Conservation (phyloP, 1,284 basidiomycete species). For the Stygiomarasmius scandens region DNA sequence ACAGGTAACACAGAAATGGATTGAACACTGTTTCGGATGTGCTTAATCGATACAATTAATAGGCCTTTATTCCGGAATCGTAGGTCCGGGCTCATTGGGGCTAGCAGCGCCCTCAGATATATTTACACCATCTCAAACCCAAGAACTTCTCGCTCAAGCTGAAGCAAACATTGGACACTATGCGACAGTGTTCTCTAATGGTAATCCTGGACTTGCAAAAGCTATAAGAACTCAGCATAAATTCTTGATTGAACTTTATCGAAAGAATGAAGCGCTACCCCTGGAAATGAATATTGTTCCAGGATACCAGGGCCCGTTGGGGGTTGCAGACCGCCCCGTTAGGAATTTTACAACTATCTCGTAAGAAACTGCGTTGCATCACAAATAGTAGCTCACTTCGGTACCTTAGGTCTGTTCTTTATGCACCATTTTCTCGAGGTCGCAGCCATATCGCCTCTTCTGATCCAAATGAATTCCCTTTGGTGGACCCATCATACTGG, state of each 20-base stretch:
- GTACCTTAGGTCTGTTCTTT: background rate
- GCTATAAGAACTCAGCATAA: conserved; percentile 32
- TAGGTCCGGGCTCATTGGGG: conserved; percentile 21
- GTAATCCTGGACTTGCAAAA: conserved; percentile 28
- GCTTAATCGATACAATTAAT: background rate
- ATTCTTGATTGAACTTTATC: conserved; percentile 26
- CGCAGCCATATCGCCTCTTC: conserved; percentile 33
- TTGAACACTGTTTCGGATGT: background rate
- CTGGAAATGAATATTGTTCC: conserved; percentile 20
- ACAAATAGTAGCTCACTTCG: too few species aligned
- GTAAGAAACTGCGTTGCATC: conserved; percentile 29
- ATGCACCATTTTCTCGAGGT: conserved; percentile 32
- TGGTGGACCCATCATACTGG: conserved; percentile 31
- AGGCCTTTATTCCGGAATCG: background rate
- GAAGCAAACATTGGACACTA: conserved; percentile 23
- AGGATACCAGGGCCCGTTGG: conserved; percentile 31
- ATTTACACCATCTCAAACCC: conserved; percentile 20
- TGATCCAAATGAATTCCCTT: conserved; percentile 19
- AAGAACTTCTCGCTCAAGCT: conserved; percentile 21
- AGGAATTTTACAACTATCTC: conserved; percentile 32
- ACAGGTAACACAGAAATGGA: background rate
- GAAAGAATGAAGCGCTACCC: background rate
- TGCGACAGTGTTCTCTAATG: conserved; percentile 31
- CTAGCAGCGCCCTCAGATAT: conserved; percentile 30
- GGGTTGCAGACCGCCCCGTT: conserved; percentile 20